These are phyloP conservation scores for Schizochytrium sp. DNA, from an alignment of 108 stramenopile species.

Conservation along the genomic window DNA sequence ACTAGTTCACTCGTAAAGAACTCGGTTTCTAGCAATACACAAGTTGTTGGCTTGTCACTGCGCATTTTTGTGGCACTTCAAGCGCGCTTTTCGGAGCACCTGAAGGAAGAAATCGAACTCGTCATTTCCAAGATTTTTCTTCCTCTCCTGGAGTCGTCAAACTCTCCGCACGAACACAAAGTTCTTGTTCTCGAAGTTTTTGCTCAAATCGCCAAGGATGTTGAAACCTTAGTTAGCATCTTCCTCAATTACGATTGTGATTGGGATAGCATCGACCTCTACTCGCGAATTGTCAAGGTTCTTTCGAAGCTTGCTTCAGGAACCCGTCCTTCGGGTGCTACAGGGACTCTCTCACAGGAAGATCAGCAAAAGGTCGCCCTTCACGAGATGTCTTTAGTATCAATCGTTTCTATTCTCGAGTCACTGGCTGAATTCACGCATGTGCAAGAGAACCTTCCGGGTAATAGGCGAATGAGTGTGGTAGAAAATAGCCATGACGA, in stretches of 20 bases:
- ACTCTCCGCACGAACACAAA: slow-evolving; percentile 92
- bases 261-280: slow-evolving; percentile 89
- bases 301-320: slow-evolving; percentile 87
- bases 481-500: neutral
- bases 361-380: slow-evolving; percentile 39
- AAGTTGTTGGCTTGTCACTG: slow-evolving; percentile 88
- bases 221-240: slow-evolving; percentile 88
- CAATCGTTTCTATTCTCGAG: slow-evolving; percentile 48
- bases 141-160: slow-evolving; percentile 91
- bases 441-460: slow-evolving; percentile 5
- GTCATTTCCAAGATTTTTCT: slow-evolving; percentile 98
- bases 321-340: slow-evolving; percentile 24
- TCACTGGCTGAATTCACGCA: slow-evolving; percentile 31
- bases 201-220: slow-evolving; percentile 87
- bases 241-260: slow-evolving; percentile 99
- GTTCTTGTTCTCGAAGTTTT: slow-evolving; percentile 90
- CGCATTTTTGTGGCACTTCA: slow-evolving; percentile 92
- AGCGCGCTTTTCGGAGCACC: slow-evolving; percentile 86
- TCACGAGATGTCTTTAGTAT: slow-evolving; percentile 24
- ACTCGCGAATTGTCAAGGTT: slow-evolving; percentile 90
- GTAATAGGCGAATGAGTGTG: neutral
- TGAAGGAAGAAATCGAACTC: slow-evolving; percentile 95
- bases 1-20: slow-evolving; percentile 93
- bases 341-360: neutral
- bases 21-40: slow-evolving; percentile 85